Percentiles rank a stretch among this genome's conserved stretches.
These are phyloP conservation scores for Nannizziopsis arthrosporioides DNA, from an alignment of 2,329 filamentous ascomycete species.

Conservation along the genomic window DNA sequence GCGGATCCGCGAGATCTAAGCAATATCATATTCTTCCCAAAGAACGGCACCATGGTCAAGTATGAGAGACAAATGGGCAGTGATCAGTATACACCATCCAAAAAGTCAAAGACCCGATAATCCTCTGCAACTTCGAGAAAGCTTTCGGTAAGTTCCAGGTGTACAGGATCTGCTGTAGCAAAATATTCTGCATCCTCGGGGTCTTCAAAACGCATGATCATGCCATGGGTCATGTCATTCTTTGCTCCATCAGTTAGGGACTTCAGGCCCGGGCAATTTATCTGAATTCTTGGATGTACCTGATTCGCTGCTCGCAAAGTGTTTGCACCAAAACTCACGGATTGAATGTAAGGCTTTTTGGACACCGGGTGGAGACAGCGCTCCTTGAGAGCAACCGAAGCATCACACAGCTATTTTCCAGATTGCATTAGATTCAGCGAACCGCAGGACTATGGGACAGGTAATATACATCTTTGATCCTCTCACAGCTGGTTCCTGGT, in stretches of 20 bases:
- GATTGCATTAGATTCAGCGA: background rate
- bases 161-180: conserved; percentile 51
- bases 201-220: conserved; percentile 55
- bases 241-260: conserved; percentile 48
- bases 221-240: conserved; percentile 57
- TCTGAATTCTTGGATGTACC: too few species aligned
- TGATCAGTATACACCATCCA: too few species aligned
- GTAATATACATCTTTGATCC: conserved; percentile 43
- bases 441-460: background rate
- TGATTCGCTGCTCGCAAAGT: too few species aligned
- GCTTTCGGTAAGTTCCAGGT: conserved; percentile 47
- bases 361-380: conserved; percentile 50
- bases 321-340: too few species aligned
- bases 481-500: conserved; percentile 36
- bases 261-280: too few species aligned
- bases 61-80: too few species aligned
- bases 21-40: too few species aligned
- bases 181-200: conserved; percentile 58
- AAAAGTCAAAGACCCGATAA: conserved; percentile 25
- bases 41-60: too few species aligned
- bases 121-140: conserved; percentile 24
- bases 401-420: conserved; percentile 29
- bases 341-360: conserved; percentile 49
- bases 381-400: conserved; percentile 47
- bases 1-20: too few species aligned